Percentiles rank a stretch among this genome's conserved stretches.
These are phyloP conservation scores for Diplodia mutila DNA, from an alignment of 2,329 filamentous ascomycete species.

Conservation along the genomic window DNA sequence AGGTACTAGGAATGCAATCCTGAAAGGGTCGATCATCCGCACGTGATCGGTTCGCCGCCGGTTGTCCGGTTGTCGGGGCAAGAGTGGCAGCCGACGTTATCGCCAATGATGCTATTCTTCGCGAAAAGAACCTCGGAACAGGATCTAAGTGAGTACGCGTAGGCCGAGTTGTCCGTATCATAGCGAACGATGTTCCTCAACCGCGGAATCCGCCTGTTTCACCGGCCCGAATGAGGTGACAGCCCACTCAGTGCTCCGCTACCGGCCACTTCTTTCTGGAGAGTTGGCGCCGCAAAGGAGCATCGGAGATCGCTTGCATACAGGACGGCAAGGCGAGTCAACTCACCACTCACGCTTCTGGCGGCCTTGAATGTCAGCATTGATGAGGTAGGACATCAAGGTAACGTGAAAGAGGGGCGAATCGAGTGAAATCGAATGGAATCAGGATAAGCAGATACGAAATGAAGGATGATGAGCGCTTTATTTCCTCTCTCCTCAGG, in stretches of 20 bases:
- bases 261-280: conserved; percentile 13
- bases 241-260: conserved; percentile 1
- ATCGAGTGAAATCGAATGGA: background rate
- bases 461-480: conserved; percentile 8
- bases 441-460: conserved; percentile 17
- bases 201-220: background rate
- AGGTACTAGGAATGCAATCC: background rate
- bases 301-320: conserved; percentile 19
- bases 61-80: background rate
- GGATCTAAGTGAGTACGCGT: background rate
- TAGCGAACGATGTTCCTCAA: background rate
- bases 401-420: background rate
- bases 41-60: background rate
- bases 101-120: background rate
- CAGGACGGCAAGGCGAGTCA: background rate
- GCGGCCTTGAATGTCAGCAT: background rate
- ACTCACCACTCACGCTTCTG: background rate
- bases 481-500: conserved; percentile 3
- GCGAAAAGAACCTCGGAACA: background rate
- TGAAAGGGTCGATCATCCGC: background rate
- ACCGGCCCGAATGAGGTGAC: conserved; percentile 12
- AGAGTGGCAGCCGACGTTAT: background rate
- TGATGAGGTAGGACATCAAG: background rate
- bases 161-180: background rate
- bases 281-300: background rate